A percentile compares a stretch with the other conserved stretches of the same genome.
Conservation (phyloP, 495 filamentous ascomycete species). For the Penicillium tannophilum region DNA sequence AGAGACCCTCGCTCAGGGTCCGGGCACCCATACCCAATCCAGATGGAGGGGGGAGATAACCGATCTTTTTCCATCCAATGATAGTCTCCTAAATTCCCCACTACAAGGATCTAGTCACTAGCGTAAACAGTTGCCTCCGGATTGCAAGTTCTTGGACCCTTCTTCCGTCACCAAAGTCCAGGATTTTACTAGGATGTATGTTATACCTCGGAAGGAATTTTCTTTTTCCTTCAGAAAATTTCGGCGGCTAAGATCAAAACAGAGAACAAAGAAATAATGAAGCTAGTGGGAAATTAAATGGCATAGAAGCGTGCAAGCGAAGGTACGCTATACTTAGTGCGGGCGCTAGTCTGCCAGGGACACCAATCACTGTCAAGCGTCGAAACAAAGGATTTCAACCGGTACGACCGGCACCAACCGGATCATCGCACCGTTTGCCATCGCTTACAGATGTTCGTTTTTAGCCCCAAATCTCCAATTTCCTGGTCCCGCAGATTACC, state of each 20-base stretch:
- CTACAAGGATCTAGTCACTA: background rate
- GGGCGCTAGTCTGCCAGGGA: constrained; percentile 7
- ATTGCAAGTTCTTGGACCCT: background rate
- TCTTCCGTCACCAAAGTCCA: background rate
- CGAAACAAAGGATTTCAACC: background rate
- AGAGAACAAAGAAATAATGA: background rate
- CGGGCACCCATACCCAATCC: background rate
- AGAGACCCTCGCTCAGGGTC: constrained; percentile 5
- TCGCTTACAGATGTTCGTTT: background rate
- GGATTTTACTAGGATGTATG: background rate
- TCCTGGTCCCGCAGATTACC: background rate
- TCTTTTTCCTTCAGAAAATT: background rate
- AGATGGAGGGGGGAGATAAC: background rate
- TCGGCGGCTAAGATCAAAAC: background rate
- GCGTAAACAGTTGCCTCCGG: background rate
- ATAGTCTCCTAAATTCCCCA: background rate
- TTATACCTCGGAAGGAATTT: too few species aligned
- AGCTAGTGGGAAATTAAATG: background rate
- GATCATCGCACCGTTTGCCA: constrained; percentile 6
- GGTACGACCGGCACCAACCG: constrained; percentile 6
- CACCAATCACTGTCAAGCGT: constrained; percentile 1
- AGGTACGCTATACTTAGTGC: background rate
- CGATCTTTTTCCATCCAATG: background rate
- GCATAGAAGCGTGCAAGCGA: background rate
- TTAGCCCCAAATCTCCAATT: background rate